These are phyloP conservation scores for Polytolypa hystricis DNA, from an alignment of 2,329 filamentous ascomycete genomes.

Conservation along the genomic window DNA sequence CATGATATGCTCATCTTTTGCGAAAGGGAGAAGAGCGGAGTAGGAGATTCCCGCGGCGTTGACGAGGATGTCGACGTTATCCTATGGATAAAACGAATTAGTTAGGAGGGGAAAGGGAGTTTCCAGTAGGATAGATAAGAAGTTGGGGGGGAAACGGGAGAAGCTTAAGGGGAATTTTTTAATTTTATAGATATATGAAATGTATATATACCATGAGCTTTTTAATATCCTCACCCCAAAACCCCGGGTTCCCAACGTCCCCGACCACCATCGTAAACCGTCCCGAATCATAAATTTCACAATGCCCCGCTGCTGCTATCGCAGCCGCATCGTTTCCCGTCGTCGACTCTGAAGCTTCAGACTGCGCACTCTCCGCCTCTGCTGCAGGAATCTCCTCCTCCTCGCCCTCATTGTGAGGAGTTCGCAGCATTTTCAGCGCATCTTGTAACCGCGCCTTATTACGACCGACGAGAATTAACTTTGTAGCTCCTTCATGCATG, in stretches of 20 bases:
- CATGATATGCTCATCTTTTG: conserved; percentile 41
- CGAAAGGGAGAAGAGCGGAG: conserved; percentile 50
- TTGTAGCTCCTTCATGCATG: conserved; percentile 47
- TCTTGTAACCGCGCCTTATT: conserved; percentile 35
- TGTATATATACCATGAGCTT: conserved; percentile 24
- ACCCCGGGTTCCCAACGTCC: conserved; percentile 20
- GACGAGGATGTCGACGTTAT: conserved; percentile 50
- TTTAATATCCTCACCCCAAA: conserved; percentile 25
- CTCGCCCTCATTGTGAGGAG: background rate
- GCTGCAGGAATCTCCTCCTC: background rate
- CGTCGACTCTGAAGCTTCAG: conserved; percentile 1
- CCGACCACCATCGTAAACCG: conserved; percentile 20
- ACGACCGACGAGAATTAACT: conserved; percentile 51
- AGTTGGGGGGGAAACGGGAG: background rate
- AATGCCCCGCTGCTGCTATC: conserved; percentile 8
- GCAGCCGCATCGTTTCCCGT: background rate
- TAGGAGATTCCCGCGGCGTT: conserved; percentile 71
- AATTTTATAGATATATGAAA: conserved; percentile 3
- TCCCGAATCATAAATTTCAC: conserved; percentile 4
- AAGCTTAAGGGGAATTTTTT: conserved; percentile 4
- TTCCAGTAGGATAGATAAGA: too few relatives aligned
- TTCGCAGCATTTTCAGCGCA: conserved; percentile 23
- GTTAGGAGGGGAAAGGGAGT: too few relatives aligned
- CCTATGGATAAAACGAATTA: too few relatives aligned
- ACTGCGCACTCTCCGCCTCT: background rate